A percentile compares a stretch with the other conserved stretches of the same genome.
Evolutionary conservation across 495 filamentous ascomycete species (phyloP).

Genomic region (Opeltia flavorubescens): DNA sequence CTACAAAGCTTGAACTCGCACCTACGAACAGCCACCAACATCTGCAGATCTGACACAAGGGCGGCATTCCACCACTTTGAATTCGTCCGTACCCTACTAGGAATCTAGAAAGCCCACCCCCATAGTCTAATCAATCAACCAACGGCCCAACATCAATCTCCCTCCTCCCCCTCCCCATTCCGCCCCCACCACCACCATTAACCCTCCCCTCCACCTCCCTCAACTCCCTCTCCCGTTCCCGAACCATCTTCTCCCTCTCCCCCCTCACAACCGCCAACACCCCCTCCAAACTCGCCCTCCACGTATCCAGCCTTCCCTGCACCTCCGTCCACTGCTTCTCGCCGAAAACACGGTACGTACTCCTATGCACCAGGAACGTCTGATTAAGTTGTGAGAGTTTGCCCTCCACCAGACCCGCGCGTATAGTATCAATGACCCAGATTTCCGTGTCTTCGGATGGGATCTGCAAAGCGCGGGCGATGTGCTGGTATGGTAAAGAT

Average conservation of each 20-base stretch:
- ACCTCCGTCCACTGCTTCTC: constrained; percentile 98
- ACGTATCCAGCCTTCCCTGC: constrained; percentile 73
- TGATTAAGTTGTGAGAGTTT: constrained; percentile 82
- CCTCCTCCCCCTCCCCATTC: constrained; percentile 10
- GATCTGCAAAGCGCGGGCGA: constrained; percentile 70
- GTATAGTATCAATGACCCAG: constrained; percentile 97
- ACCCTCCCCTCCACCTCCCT: constrained; percentile 15
- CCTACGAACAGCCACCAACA: no score
- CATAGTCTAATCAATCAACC: constrained; percentile 7
- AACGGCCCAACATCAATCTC: constrained; percentile 14
- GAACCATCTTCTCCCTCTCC: constrained; percentile 54
- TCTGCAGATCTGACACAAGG: no score
- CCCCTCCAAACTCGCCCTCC: constrained; percentile 60
- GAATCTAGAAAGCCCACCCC: no score
- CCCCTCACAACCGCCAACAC: constrained; percentile 62
- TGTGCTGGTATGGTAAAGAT: constrained; percentile 70
- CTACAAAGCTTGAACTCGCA: no score
- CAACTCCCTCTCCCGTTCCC: constrained; percentile 22
- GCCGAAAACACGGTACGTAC: constrained; percentile 88
- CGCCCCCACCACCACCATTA: constrained; percentile 9
- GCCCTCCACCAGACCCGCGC: constrained; percentile 85
- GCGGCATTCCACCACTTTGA: no score
- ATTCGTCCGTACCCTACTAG: no score
- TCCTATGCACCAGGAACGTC: constrained; percentile 86
- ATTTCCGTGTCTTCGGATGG: constrained; percentile 74